phyloP scores from a whole-genome alignment of 768 basidiomycete genomes.

The Gloeostereum incarnatum region DNA sequence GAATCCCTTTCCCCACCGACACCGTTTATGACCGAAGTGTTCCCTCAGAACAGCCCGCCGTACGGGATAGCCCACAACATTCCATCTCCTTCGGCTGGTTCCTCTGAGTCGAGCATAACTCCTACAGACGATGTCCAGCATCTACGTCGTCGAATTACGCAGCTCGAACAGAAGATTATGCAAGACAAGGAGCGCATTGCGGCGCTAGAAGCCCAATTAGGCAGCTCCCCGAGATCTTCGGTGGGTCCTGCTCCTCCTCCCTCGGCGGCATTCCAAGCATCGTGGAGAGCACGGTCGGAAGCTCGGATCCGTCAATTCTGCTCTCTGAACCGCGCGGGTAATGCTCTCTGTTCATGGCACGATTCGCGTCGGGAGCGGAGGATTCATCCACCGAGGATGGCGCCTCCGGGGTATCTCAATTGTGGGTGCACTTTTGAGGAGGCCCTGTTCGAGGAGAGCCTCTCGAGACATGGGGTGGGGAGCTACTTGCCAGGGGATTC shows the following conservation, averaged over 20 bases:
- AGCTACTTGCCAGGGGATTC: conserved; percentile 78
- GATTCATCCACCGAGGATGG: conserved; percentile 68
- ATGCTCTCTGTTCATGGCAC: conserved; percentile 86
- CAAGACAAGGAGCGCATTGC: conserved; percentile 36
- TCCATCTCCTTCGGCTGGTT: conserved; percentile 16
- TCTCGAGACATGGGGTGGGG: conserved; percentile 70
- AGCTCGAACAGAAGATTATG: conserved; percentile 54
- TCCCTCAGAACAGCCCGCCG: conserved; percentile 2
- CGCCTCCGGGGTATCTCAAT: conserved; percentile 70
- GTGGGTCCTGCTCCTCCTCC: conserved; percentile 22
- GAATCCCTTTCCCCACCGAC: not conserved
- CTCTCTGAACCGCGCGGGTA: conserved; percentile 79
- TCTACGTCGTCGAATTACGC: conserved; percentile 48
- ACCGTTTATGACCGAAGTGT: not conserved
- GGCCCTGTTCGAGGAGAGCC: conserved; percentile 80
- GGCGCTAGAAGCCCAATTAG: conserved; percentile 38
- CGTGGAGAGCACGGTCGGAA: conserved; percentile 70
- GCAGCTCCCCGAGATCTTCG: conserved; percentile 12
- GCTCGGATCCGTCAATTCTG: conserved; percentile 65
- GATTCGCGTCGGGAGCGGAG: conserved; percentile 81
- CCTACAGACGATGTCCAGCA: conserved; percentile 42
- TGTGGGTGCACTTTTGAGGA: conserved; percentile 82
- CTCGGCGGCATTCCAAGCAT: conserved; percentile 40
- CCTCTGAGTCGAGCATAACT: conserved; percentile 14
- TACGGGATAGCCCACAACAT: conserved; percentile 13